Base-by-base conservation (phyloP, 768 basidiomycete species). In the Podaxis mareebaensis region DNA sequence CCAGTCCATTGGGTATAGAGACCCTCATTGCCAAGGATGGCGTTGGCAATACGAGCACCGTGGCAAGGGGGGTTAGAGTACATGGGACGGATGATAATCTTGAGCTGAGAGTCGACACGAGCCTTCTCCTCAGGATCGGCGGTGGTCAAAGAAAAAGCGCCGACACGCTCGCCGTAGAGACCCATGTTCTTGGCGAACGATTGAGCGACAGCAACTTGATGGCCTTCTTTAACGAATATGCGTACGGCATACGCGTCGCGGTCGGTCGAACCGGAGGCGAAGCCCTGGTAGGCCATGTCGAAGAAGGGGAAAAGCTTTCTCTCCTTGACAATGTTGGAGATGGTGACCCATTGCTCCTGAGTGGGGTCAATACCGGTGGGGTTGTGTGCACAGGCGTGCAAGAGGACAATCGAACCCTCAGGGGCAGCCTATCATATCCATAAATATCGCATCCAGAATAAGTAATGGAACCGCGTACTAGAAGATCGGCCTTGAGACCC, bases 101-200 rank as follows among this genome's bases (percentile, higher is more conserved):
- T 95, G 72, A 99, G 78, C 77, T 98, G 97, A 74, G 90, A 93
- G 76, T 96, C 92, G 46, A 98, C 88, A 53, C 94, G 89, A 36
- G 87, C 89, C 76, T 87, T 92, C 77, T 93, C 93, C 66, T 85
- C 90, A 52, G 88, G 78, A 68, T 84, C 83, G 59, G 79, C 71
- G 20, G 86, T 87, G 57, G 85, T 86, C 71, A 99, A 74, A 17
- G 96, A 96, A 81, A 99, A 95, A 4, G 93, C 91, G n/a, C 97
- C 97, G 63, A 95, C 93, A 69, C 97, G 95, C 79, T 99, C 97
- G 64, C 95, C 96, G 74, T 99, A 99, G 46, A 99, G 85, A 58
- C 97, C 97, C 89, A 98, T 96, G 82, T 99, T 99, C 84, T 99
- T 99, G 42, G 97, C 97, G 75, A 97, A 99, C 40, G 93, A 95